Evolutionary conservation across 768 basidiomycete genomes (phyloP).

Genomic region (Trametes elegans): DNA sequence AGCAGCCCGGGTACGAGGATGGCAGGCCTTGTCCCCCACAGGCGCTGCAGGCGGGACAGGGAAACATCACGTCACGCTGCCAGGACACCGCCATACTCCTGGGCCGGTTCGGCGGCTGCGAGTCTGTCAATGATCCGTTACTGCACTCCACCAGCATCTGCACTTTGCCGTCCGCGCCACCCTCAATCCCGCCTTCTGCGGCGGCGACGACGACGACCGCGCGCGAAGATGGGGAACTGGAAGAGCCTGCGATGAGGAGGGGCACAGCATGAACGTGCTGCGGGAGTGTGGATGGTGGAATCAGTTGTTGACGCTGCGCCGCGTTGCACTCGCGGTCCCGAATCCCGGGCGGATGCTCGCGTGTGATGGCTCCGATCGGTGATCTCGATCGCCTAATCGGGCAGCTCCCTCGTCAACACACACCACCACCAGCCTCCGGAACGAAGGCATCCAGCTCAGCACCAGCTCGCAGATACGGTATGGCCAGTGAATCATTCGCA

Average conservation of each 20-base stretch:
- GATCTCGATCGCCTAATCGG: conserved; percentile 5
- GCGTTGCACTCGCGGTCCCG: not conserved
- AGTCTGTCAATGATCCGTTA: too few relatives aligned
- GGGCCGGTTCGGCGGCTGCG: not conserved
- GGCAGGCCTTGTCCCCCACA: not conserved
- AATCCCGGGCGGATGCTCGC: not conserved
- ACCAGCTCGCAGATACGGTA: not conserved
- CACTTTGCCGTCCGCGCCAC: too few relatives aligned
- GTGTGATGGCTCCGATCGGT: not conserved
- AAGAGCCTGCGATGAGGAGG: too few relatives aligned
- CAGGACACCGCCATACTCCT: not conserved
- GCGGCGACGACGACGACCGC: too few relatives aligned
- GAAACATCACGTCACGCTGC: not conserved
- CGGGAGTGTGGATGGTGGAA: not conserved
- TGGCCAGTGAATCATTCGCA: not conserved
- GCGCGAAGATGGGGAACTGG: too few relatives aligned
- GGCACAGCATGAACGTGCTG: conserved; percentile 1
- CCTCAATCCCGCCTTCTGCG: not conserved
- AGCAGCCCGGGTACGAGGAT: too few relatives aligned
- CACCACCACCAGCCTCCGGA: not conserved
- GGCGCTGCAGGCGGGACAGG: not conserved
- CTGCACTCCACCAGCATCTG: too few relatives aligned
- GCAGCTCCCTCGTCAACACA: not conserved
- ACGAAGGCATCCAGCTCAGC: not conserved
- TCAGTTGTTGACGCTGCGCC: not conserved